phyloP scores from a whole-genome alignment of 106 monocot genomes.

The Cymbidium sinense region DNA sequence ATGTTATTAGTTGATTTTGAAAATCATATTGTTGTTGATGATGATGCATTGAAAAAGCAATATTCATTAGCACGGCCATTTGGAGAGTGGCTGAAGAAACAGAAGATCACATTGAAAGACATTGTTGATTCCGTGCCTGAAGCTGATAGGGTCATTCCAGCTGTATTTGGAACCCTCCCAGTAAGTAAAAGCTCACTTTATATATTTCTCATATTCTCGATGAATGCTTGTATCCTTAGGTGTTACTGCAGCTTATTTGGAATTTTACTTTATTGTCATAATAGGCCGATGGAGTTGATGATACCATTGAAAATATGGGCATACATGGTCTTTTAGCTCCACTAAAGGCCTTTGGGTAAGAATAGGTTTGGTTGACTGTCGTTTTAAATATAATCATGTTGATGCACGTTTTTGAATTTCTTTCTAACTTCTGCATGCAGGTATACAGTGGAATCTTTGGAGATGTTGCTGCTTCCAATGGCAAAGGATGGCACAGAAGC shows the following conservation, averaged over 20 bases:
- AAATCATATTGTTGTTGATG: conserved; percentile 89
- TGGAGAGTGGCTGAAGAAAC: conserved; percentile 82
- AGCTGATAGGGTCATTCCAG: conserved; percentile 38
- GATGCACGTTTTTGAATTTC: not conserved
- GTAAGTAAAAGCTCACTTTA: conserved; percentile 37
- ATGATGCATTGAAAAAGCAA: conserved; percentile 89
- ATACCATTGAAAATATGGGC: conserved; percentile 62
- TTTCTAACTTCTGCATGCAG: conserved; percentile 33
- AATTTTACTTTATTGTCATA: not conserved
- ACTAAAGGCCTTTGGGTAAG: conserved; percentile 94
- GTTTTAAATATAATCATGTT: not conserved
- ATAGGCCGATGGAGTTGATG: conserved; percentile 40
- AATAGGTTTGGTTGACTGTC: not conserved
- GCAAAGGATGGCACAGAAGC: conserved; percentile 91
- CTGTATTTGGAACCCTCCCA: conserved; percentile 41
- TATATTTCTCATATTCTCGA: not conserved
- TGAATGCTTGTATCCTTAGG: not conserved
- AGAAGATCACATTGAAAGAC: conserved; percentile 73
- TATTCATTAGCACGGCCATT: conserved; percentile 89
- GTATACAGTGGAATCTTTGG: conserved; percentile 93
- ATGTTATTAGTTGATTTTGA: conserved; percentile 98
- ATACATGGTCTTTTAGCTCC: conserved; percentile 75
- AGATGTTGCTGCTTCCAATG: conserved; percentile 95
- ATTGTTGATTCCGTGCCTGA: conserved; percentile 70
- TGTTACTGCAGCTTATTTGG: not conserved